Conservation (phyloP, 805 yeast species). For the Candida vartiovaarae region DNA sequence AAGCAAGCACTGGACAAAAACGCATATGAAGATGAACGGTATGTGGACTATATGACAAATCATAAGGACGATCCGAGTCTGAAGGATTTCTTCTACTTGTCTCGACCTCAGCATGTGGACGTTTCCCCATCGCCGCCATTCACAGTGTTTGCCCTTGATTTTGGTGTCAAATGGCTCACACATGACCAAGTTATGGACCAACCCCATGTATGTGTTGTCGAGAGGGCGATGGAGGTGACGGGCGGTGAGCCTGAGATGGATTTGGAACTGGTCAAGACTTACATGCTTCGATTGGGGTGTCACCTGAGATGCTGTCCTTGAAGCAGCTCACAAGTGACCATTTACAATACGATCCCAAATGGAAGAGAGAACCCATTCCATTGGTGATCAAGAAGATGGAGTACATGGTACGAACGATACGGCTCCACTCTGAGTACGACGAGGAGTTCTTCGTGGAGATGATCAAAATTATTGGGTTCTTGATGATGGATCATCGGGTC, state of each 20-base stretch:
- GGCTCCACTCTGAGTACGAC: not conserved
- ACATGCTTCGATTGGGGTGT: constrained; percentile 2
- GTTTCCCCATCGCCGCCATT: not conserved
- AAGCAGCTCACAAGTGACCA: not conserved
- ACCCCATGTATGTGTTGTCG: not conserved
- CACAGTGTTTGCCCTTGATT: not conserved
- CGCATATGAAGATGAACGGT: constrained; percentile 3
- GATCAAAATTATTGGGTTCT: constrained; percentile 2
- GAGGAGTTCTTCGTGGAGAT: not conserved
- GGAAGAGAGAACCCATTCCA: not conserved
- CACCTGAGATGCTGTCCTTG: not conserved
- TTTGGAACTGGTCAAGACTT: not conserved
- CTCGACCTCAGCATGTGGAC: not conserved
- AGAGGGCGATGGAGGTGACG: not conserved
- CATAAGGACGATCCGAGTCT: constrained; percentile 3
- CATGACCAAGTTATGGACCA: not conserved
- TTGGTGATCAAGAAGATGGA: constrained; percentile 3
- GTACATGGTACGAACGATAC: constrained; percentile 2
- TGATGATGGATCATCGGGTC: constrained; percentile 10
- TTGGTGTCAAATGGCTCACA: not conserved
- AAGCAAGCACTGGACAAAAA: constrained; percentile 1
- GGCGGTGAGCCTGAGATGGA: not conserved
- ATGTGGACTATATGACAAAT: constrained; percentile 2
- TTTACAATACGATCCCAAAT: constrained; percentile 1
- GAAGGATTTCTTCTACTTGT: constrained; percentile 6